These are phyloP conservation scores for Marasmius fiardii DNA, from an alignment of 1,284 basidiomycete genomes.

Conservation along the genomic window DNA sequence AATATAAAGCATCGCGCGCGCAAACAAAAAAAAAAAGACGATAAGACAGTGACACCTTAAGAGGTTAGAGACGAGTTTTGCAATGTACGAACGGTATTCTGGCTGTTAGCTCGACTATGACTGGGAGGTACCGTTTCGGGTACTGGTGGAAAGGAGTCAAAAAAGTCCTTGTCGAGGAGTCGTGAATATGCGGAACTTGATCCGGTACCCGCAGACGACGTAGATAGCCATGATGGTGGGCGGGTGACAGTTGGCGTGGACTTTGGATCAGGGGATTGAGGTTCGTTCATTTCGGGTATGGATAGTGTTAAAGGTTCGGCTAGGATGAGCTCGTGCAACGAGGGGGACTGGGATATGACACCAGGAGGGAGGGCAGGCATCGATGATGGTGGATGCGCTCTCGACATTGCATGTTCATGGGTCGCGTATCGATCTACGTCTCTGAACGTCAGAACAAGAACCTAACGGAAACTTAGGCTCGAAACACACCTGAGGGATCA, in stretches of 20 bases:
- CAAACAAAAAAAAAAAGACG: no score
- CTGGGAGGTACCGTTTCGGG: constrained; percentile 35
- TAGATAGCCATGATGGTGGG: constrained; percentile 33
- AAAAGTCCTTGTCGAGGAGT: constrained; percentile 43
- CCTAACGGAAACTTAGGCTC: not conserved
- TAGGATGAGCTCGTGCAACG: constrained; percentile 12
- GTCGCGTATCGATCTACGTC: not conserved
- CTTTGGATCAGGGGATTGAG: not conserved
- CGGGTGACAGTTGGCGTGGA: constrained; percentile 2
- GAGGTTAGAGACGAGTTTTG: no score
- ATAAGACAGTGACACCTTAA: no score
- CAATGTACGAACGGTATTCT: not conserved
- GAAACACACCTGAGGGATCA: constrained; percentile 28
- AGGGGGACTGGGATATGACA: not conserved
- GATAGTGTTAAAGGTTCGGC: not conserved
- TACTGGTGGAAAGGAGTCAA: constrained; percentile 57
- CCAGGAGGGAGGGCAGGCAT: not conserved
- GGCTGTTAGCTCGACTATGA: not conserved
- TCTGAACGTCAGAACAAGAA: constrained; percentile 6
- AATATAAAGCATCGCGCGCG: no score
- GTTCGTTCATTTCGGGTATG: constrained; percentile 6
- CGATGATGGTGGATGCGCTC: constrained; percentile 3
- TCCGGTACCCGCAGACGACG: constrained; percentile 31
- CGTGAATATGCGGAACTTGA: constrained; percentile 31
- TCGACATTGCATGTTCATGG: constrained; percentile 13